phyloP scores from a whole-genome alignment of 495 filamentous ascomycete species.

The Talaromyces adpressus region DNA sequence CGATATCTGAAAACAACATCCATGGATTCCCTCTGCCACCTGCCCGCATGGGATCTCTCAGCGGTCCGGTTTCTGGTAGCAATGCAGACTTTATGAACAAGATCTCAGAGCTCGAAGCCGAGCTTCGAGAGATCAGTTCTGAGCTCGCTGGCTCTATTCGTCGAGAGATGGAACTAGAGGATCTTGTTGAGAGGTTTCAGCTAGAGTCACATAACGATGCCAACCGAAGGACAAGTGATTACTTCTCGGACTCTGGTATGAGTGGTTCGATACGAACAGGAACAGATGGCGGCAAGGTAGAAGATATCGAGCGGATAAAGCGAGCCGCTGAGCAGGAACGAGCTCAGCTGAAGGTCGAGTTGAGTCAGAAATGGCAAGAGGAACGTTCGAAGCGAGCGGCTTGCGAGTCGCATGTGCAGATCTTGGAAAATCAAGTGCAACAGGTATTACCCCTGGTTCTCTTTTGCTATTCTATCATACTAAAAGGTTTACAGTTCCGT shows the following conservation, averaged over 20 bases:
- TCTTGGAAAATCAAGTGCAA: conserved; percentile 69
- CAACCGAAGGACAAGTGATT: conserved; percentile 85
- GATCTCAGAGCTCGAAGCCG: conserved; percentile 74
- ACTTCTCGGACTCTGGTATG: conserved; percentile 92
- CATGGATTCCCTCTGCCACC: conserved; percentile 29
- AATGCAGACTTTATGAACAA: conserved; percentile 46
- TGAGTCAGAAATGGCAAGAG: conserved; percentile 76
- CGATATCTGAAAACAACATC: conserved; percentile 34
- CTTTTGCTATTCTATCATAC: not conserved
- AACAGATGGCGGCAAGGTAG: conserved; percentile 60
- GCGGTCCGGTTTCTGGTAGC: conserved; percentile 30
- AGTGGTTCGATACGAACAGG: conserved; percentile 68
- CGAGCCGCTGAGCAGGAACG: conserved; percentile 86
- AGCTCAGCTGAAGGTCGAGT: conserved; percentile 75
- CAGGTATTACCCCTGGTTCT: conserved; percentile 24
- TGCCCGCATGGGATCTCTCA: conserved; percentile 25
- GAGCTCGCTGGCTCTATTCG: conserved; percentile 89
- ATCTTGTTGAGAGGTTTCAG: conserved; percentile 82
- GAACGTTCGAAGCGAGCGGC: conserved; percentile 67
- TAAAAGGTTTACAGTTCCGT: conserved; percentile 29
- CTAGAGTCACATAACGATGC: conserved; percentile 50
- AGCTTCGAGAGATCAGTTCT: conserved; percentile 84
- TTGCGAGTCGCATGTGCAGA: conserved; percentile 74
- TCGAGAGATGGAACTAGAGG: conserved; percentile 94
- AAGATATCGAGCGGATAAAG: conserved; percentile 78